Evolutionary conservation across 2,329 filamentous ascomycete genomes (phyloP).

Genomic region (Verticillium zaregamsianum): DNA sequence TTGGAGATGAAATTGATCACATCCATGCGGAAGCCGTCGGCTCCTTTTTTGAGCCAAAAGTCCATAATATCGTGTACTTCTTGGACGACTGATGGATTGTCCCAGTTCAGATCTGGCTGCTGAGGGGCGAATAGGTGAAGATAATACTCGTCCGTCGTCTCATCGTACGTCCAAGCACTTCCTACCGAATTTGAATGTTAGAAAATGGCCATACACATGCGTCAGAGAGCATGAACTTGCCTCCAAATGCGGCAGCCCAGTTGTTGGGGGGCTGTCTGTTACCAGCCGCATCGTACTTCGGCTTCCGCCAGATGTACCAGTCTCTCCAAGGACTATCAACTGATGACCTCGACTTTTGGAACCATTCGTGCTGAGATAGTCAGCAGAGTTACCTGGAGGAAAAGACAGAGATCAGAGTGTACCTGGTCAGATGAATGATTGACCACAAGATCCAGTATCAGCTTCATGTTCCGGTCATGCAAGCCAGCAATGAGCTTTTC

Average conservation of each 20-base stretch:
- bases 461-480: constrained; percentile 60
- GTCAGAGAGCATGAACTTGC: constrained; percentile 11
- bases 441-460: constrained; percentile 69
- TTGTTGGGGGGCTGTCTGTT: constrained; percentile 64
- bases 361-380: constrained; percentile 58
- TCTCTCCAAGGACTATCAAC: constrained; percentile 55
- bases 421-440: constrained; percentile 56
- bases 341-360: constrained; percentile 57
- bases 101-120: constrained; percentile 78
- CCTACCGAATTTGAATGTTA: constrained; percentile 18
- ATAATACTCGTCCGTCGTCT: constrained; percentile 63
- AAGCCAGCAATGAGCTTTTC: constrained; percentile 57
- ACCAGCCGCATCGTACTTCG: constrained; percentile 45
- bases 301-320: constrained; percentile 56
- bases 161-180: constrained; percentile 59
- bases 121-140: constrained; percentile 65
- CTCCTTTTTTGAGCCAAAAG: constrained; percentile 69
- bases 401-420: not conserved
- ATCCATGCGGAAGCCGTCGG: constrained; percentile 67
- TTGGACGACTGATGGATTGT: constrained; percentile 58
- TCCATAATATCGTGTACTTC: constrained; percentile 66
- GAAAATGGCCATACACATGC: not conserved
- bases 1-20: constrained; percentile 66
- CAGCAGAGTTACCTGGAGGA: not conserved
- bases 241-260: constrained; percentile 55